Base-by-base conservation (phyloP, 1,284 basidiomycete species). In the Heterobasidion occidentale region DNA sequence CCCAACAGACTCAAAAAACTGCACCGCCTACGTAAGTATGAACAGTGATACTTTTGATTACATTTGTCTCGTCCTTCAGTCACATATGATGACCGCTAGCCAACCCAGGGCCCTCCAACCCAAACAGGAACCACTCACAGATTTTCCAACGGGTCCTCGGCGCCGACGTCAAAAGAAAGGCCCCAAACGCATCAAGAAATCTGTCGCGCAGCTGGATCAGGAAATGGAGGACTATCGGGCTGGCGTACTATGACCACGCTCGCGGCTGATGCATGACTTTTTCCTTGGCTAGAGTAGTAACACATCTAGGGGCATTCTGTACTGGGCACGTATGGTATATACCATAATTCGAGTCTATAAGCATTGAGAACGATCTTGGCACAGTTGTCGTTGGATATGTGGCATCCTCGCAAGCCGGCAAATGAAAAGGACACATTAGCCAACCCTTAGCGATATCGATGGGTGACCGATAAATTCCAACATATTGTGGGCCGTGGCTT, bases 181-280 rank as follows among this genome's bases (percentile, higher is more conserved):
- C 0, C 80, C 85, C 0, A 81, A 78, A 62, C 76, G 86, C 52
- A 65, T 85, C 46, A 83, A 84, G 64, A 87, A 87, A 65, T 71
- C 77, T 1, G 66, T 67, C 27, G 77, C 74, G 36, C 75, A 86
- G 59, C 72, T 88, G 35, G 86, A 88, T 66, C 73, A 76, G 66
- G 86, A 88, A 67, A 88, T 88, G 81, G 86, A 88, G 55, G 82
- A 86, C 52, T 88, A 88, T 62, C 74, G 77, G 36, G 79, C 80
- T 12, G 38, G 38, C n/a, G n/a, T 42, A 42, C 11, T 42, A n/a
- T 42, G 12, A 42, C 9, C 11, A n/a, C 12, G 38, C 12, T n/a
- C 38, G n/a, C n/a, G 38, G 3, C 12, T 11, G 7, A n/a, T 42
- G 12, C 38, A n/a, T 42, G 27, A 5, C n/a, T 42, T n/a, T 42